phyloP scores from a whole-genome alignment of 768 basidiomycete species.

The Gymnopilus dilepis region DNA sequence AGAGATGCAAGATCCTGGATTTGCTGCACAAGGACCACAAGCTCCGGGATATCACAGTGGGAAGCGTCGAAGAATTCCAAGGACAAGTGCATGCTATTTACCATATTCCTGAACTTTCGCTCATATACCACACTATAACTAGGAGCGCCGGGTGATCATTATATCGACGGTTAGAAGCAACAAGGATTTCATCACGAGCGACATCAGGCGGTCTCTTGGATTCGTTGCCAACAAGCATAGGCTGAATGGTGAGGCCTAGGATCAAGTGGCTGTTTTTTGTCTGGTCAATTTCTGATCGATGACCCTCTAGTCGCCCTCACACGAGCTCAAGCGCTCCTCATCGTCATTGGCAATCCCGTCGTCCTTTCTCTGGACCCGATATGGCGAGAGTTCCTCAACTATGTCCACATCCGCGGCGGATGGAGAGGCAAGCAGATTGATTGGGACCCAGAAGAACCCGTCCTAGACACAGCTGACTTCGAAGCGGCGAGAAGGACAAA shows the following conservation, averaged over 20 bases:
- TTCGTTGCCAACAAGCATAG: slow-evolving; percentile 61
- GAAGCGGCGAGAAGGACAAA: slow-evolving; percentile 34
- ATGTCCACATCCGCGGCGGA: slow-evolving; percentile 52
- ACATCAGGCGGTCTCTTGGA: slow-evolving; percentile 59
- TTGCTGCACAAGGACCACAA: slow-evolving; percentile 36
- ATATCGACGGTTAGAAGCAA: slow-evolving; percentile 65
- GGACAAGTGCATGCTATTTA: slow-evolving; percentile 51
- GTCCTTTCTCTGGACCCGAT: slow-evolving; percentile 62
- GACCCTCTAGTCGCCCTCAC: slow-evolving; percentile 61
- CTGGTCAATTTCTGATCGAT: neutral
- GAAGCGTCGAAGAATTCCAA: slow-evolving; percentile 73
- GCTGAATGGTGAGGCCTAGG: slow-evolving; percentile 53
- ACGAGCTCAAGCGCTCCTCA: slow-evolving; percentile 65
- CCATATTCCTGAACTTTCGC: slow-evolving; percentile 2
- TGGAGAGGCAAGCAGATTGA: slow-evolving; percentile 51
- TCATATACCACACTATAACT: slow-evolving; percentile 7
- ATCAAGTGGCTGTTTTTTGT: neutral
- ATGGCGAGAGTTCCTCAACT: slow-evolving; percentile 67
- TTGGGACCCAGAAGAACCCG: slow-evolving; percentile 38
- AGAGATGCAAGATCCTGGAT: slow-evolving; percentile 55
- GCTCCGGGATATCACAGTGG: slow-evolving; percentile 56
- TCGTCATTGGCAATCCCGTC: slow-evolving; percentile 64
- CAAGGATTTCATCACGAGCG: slow-evolving; percentile 50
- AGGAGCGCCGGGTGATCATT: slow-evolving; percentile 64
- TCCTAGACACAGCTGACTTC: slow-evolving; percentile 38